Conservation (phyloP, 2,329 filamentous ascomycete genomes). For the Penicillium sp. region DNA sequence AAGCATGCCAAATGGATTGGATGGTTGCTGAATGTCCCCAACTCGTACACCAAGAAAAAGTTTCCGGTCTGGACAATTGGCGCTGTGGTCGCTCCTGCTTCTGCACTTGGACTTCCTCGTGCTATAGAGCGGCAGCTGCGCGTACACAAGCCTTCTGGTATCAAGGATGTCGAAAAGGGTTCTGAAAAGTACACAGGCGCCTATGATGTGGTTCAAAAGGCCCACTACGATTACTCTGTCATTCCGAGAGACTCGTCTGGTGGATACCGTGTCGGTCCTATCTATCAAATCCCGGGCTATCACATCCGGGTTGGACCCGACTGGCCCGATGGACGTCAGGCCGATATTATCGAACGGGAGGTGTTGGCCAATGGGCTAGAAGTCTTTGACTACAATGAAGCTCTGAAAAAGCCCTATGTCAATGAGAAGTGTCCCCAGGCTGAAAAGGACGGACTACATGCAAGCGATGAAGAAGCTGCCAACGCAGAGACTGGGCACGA, state of each 20-base stretch:
- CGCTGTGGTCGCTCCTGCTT: slow-evolving; percentile 13
- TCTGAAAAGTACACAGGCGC: slow-evolving; percentile 2
- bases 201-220: slow-evolving; percentile 6
- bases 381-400: slow-evolving; percentile 5
- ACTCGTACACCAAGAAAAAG: not conserved
- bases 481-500: not conserved
- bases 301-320: slow-evolving; percentile 2
- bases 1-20: slow-evolving; percentile 10
- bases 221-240: slow-evolving; percentile 2
- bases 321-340: not conserved
- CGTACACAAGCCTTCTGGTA: slow-evolving; percentile 1
- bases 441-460: not conserved
- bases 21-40: slow-evolving; percentile 6
- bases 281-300: slow-evolving; percentile 9
- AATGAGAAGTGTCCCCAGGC: not conserved
- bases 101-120: slow-evolving; percentile 7
- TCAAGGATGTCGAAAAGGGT: not conserved
- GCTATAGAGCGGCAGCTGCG: slow-evolving; percentile 9
- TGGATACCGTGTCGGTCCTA: slow-evolving; percentile 1
- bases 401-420: not conserved
- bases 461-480: not conserved
- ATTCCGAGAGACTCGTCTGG: slow-evolving; percentile 2
- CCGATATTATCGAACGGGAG: not conserved
- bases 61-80: slow-evolving; percentile 16
- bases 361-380: not conserved